Percentiles rank a stretch among this genome's conserved stretches.
phyloP scores from a whole-genome alignment of 2,329 filamentous ascomycete genomes.

The Sphaerulina populicola region DNA sequence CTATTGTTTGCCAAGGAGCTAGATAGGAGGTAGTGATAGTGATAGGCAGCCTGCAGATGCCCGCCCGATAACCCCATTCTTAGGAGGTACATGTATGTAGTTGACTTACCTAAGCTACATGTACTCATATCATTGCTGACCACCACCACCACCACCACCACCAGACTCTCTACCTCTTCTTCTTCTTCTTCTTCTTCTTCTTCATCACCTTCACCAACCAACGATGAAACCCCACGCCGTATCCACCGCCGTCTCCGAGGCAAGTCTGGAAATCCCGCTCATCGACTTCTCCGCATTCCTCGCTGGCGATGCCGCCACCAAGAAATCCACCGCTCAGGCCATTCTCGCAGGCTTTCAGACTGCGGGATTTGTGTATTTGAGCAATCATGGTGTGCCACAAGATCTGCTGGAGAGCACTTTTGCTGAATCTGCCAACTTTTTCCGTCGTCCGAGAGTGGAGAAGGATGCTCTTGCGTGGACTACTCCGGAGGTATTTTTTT shows the following conservation, averaged over 20 bases:
- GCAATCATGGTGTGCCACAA: constrained; percentile 63
- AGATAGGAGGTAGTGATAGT: too few species aligned
- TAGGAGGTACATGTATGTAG: too few species aligned
- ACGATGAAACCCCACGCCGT: constrained; percentile 18
- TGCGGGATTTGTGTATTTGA: constrained; percentile 82
- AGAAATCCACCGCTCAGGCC: constrained; percentile 50
- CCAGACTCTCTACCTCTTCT: neutral
- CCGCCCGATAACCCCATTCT: too few species aligned
- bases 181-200: too few species aligned
- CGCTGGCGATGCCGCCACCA: constrained; percentile 24
- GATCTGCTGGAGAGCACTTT: constrained; percentile 29
- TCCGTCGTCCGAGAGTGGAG: constrained; percentile 51
- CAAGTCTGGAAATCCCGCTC: constrained; percentile 40
- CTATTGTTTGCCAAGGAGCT: too few species aligned
- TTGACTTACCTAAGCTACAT: too few species aligned
- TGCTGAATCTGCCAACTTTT: constrained; percentile 57
- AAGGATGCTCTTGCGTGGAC: constrained; percentile 62
- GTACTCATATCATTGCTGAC: neutral
- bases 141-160: neutral
- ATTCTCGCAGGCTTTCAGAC: constrained; percentile 74
- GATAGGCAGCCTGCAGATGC: too few species aligned
- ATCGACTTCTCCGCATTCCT: constrained; percentile 70
- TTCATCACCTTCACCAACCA: neutral
- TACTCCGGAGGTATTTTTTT: constrained; percentile 32
- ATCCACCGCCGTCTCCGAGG: constrained; percentile 27